Conservation (phyloP, 306 rosid genomes). For the Pueraria montana region DNA sequence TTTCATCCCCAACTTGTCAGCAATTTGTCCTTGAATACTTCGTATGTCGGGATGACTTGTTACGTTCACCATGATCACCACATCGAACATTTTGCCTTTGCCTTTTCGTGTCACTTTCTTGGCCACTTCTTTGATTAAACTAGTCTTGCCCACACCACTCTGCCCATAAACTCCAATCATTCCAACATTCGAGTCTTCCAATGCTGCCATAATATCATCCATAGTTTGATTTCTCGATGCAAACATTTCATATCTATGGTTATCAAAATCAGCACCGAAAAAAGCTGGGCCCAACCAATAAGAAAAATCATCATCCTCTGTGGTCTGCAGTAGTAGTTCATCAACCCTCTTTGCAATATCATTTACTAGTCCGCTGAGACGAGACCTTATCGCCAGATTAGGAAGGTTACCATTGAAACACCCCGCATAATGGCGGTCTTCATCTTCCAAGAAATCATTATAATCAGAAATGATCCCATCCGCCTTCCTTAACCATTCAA, state of each 20-base stretch:
- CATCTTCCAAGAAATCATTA: too few species aligned
- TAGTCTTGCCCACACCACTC: constrained; percentile 6
- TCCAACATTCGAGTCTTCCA: background rate
- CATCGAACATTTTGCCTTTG: background rate
- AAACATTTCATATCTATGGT: background rate
- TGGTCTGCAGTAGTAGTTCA: too few species aligned
- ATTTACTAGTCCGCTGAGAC: too few species aligned
- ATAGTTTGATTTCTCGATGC: background rate
- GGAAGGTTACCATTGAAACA: too few species aligned
- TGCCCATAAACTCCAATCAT: background rate
- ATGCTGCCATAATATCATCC: background rate
- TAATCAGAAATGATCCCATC: too few species aligned
- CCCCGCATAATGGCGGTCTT: too few species aligned
- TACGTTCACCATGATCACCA: background rate
- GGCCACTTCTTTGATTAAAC: background rate
- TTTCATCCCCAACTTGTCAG: background rate
- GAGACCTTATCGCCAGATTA: too few species aligned
- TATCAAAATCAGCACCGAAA: background rate
- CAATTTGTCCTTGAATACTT: constrained; percentile 1
- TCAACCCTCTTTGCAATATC: too few species aligned
- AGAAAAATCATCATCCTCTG: background rate
- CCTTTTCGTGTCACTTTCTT: too few species aligned
- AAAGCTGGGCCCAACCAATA: background rate
- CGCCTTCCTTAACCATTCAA: too few species aligned
- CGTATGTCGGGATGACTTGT: background rate